These are phyloP conservation scores for Neurospora sp. DNA, from an alignment of 495 filamentous ascomycete genomes.

Conservation along the genomic window DNA sequence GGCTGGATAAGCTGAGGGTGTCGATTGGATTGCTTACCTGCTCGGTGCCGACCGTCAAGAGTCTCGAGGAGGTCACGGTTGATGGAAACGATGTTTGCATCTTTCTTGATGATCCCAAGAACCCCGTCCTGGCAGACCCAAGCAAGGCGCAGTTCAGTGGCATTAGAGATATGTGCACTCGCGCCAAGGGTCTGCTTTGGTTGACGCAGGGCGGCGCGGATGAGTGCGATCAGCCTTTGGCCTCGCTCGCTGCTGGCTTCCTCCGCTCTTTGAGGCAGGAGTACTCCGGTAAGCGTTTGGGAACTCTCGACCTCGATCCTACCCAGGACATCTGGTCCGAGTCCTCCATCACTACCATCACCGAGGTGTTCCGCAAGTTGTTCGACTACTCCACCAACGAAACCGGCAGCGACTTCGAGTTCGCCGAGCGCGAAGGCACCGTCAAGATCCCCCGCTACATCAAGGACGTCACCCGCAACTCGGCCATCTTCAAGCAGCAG, in stretches of 20 bases:
- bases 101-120: slow-evolving; percentile 24
- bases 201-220: slow-evolving; percentile 38
- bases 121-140: slow-evolving; percentile 18
- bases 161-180: slow-evolving; percentile 18
- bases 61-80: slow-evolving; percentile 2
- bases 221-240: slow-evolving; percentile 14
- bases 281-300: slow-evolving; percentile 17
- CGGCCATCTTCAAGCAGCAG: slow-evolving; percentile 11
- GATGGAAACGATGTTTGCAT: slow-evolving; percentile 20
- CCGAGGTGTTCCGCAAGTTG: slow-evolving; percentile 13
- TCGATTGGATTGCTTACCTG: slow-evolving; percentile 17
- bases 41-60: slow-evolving; percentile 14
- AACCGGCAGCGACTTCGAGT: slow-evolving; percentile 16
- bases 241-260: slow-evolving; percentile 21
- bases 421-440: slow-evolving; percentile 15
- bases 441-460: slow-evolving; percentile 20
- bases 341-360: slow-evolving; percentile 11
- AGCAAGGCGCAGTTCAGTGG: slow-evolving; percentile 13
- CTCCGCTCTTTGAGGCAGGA: slow-evolving; percentile 24
- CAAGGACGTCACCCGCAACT: slow-evolving; percentile 24
- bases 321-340: slow-evolving; percentile 6
- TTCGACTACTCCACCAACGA: slow-evolving; percentile 9
- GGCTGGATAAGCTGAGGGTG: slow-evolving; percentile 17
- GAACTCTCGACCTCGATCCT: slow-evolving; percentile 17
- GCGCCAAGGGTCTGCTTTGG: slow-evolving; percentile 34